Evolutionary conservation across 768 basidiomycete genomes (phyloP).

Genomic region (Leucogyrophana mollusca): DNA sequence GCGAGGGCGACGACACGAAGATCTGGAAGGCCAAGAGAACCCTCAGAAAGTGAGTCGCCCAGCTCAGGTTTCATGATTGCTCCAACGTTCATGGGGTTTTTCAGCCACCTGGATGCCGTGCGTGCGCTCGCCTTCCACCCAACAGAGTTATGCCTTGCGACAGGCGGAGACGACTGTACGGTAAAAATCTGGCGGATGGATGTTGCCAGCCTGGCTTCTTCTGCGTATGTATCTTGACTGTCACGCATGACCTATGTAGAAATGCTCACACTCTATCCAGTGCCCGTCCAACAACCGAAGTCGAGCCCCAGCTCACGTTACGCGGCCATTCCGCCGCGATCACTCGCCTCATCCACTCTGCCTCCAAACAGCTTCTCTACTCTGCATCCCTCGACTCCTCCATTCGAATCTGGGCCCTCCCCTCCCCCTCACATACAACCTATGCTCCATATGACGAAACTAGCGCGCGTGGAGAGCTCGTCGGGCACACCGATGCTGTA

Average conservation of each 20-base stretch:
- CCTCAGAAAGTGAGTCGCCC: conserved; percentile 74
- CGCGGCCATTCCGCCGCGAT: conserved; percentile 92
- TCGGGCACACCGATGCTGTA: conserved; percentile 93
- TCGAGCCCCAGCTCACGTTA: conserved; percentile 90
- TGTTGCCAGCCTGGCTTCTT: conserved; percentile 67
- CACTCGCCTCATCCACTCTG: conserved; percentile 80
- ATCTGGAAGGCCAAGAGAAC: conserved; percentile 87
- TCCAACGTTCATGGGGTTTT: conserved; percentile 2
- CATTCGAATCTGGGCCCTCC: conserved; percentile 88
- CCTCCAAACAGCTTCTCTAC: conserved; percentile 75
- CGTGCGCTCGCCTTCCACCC: conserved; percentile 90
- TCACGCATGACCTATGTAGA: conserved; percentile 7
- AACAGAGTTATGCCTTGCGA: conserved; percentile 81
- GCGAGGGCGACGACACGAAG: conserved; percentile 68
- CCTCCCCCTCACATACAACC: conserved; percentile 73
- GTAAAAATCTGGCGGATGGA: conserved; percentile 97
- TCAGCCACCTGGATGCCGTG: conserved; percentile 90
- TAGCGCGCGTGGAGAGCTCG: conserved; percentile 71
- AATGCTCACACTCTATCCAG: conserved; percentile 33
- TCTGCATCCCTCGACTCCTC: conserved; percentile 93
- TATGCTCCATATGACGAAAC: conserved; percentile 90
- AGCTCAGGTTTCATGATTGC: conserved; percentile 7
- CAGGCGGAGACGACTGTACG: conserved; percentile 92
- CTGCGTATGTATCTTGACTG: conserved; percentile 56
- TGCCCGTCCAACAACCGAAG: conserved; percentile 73